Evolutionary conservation across 352 stramenopile species (phyloP).

Genomic region (Phytophthora rubi): DNA sequence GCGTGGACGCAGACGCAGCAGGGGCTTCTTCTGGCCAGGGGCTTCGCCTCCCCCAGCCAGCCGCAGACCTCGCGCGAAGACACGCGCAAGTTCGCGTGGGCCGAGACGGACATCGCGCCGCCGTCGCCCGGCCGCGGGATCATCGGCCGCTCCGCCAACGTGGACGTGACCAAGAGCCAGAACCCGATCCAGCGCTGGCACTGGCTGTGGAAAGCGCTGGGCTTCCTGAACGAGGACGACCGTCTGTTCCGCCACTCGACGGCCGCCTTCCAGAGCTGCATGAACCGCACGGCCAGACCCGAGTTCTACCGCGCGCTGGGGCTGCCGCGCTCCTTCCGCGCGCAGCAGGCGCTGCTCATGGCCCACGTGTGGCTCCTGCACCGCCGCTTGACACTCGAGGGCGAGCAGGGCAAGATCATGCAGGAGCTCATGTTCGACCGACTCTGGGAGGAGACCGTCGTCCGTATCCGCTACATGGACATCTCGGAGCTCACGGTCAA

Average conservation of each 20-base stretch:
- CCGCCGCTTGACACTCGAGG: slow-evolving; percentile 88
- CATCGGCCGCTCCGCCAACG: slow-evolving; percentile 78
- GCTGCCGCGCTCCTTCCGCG: slow-evolving; percentile 87
- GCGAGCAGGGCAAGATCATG: slow-evolving; percentile 82
- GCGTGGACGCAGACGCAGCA: not conserved
- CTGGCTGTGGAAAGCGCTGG: slow-evolving; percentile 84
- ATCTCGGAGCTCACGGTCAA: slow-evolving; percentile 96
- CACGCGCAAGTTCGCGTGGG: slow-evolving; percentile 66
- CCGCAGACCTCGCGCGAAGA: not conserved
- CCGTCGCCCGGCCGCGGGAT: slow-evolving; percentile 76
- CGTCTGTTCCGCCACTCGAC: slow-evolving; percentile 76
- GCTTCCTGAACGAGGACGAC: slow-evolving; percentile 90
- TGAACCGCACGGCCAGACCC: slow-evolving; percentile 78
- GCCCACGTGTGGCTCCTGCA: slow-evolving; percentile 97
- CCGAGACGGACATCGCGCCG: slow-evolving; percentile 80
- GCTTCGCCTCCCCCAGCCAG: slow-evolving; percentile 14
- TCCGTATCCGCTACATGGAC: slow-evolving; percentile 93
- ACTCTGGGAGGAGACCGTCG: slow-evolving; percentile 95
- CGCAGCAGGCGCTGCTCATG: slow-evolving; percentile 93
- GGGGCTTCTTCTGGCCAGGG: slow-evolving; percentile 5
- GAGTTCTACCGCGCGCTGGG: slow-evolving; percentile 78
- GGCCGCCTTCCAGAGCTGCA: slow-evolving; percentile 83
- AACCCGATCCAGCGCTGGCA: slow-evolving; percentile 75
- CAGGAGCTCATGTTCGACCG: slow-evolving; percentile 97
- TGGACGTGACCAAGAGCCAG: slow-evolving; percentile 76